Conservation (phyloP, 139 green algal genomes). For the Ettlia oleoabundans region DNA sequence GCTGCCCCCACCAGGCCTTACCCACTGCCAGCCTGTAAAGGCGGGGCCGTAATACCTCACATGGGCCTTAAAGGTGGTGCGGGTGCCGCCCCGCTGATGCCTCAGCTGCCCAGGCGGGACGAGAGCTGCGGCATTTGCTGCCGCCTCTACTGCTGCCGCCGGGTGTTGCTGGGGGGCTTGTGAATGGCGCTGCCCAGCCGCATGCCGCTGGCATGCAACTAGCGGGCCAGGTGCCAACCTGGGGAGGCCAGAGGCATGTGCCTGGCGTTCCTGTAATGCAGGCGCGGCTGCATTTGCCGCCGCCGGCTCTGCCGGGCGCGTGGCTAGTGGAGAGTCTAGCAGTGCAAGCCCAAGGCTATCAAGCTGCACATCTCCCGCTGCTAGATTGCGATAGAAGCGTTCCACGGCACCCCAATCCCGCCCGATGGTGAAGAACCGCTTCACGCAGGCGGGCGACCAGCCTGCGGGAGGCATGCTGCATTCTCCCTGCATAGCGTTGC, state of each 20-base stretch:
- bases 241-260: too few relatives aligned
- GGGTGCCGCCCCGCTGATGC: not conserved
- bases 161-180: too few relatives aligned
- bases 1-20: not conserved
- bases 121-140: not conserved
- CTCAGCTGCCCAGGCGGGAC: not conserved
- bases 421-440: not conserved
- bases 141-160: too few relatives aligned
- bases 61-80: not conserved
- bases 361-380: not conserved
- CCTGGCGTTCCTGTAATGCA: too few relatives aligned
- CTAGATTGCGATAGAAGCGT: not conserved
- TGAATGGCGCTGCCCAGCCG: not conserved
- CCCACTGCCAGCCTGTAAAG: constrained; percentile 16
- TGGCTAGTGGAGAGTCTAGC: not conserved
- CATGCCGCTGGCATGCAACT: not conserved
- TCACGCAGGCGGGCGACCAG: not conserved
- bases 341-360: not conserved
- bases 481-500: not conserved
- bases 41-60: not conserved
- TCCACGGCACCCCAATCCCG: not conserved
- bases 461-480: not conserved
- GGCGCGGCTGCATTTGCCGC: not conserved
- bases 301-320: not conserved
- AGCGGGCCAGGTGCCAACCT: too few relatives aligned